These are phyloP conservation scores for Stephania cephalantha DNA, from an alignment of 164 flowering plant species.

Conservation along the genomic window DNA sequence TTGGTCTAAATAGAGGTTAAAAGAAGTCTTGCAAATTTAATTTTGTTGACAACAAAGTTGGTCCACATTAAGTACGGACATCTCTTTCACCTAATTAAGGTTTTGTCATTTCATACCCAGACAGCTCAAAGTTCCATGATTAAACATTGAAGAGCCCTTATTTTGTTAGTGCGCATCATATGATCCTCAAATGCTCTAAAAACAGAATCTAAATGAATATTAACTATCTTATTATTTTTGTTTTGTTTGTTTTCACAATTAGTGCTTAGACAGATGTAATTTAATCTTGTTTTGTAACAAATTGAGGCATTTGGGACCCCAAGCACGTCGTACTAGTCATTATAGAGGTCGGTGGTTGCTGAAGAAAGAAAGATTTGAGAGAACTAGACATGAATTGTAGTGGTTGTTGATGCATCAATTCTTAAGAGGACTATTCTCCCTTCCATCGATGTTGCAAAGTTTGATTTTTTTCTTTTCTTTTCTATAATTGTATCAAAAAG, in stretches of 20 bases:
- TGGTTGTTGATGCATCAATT: no score
- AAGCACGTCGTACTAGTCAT: neutral
- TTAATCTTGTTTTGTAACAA: neutral
- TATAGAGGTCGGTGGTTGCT: neutral
- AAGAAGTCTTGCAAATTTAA: no score
- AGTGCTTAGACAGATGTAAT: neutral
- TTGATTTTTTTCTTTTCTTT: no score
- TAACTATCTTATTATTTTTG: no score
- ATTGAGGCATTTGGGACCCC: no score
- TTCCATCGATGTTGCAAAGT: no score
- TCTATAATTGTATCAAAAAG: no score
- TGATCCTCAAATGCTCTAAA: neutral
- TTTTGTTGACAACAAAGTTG: neutral
- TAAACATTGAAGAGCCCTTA: neutral
- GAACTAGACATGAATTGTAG: no score
- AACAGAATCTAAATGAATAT: neutral
- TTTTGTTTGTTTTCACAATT: neutral
- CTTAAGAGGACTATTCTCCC: no score
- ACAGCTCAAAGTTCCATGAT: neutral
- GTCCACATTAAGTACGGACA: neutral
- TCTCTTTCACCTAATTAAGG: neutral
- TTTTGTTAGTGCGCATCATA: neutral
- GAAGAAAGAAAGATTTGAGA: no score
- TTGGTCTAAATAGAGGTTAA: no score
- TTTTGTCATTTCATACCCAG: neutral